Evolutionary conservation across 305 asterid species (phyloP).

Genomic region (Fraxinus nigra): DNA sequence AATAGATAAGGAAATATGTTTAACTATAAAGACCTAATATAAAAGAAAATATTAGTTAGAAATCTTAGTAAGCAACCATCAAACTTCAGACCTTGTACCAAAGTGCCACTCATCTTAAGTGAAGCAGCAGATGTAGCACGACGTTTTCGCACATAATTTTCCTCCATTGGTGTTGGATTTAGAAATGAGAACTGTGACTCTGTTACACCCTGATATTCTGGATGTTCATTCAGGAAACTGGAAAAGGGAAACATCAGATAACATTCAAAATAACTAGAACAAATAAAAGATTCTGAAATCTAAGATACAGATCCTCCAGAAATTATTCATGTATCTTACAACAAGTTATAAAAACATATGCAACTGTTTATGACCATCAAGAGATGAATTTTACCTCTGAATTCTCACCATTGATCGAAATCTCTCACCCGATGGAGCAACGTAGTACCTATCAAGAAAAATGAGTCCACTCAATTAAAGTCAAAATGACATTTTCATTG

Average conservation of each 20-base stretch:
- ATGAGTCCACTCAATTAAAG: neutral
- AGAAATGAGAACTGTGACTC: constrained; percentile 67
- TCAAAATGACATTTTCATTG: constrained; percentile 6
- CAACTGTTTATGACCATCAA: neutral
- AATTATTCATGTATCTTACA: neutral
- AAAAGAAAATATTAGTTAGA: neutral
- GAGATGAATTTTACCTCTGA: constrained; percentile 38
- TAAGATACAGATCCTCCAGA: neutral
- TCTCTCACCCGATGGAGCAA: constrained; percentile 62
- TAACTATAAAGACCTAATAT: neutral
- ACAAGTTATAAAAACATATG: neutral
- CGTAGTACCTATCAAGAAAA: constrained; percentile 55
- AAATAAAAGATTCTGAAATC: constrained; percentile 10
- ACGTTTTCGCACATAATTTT: constrained; percentile 67
- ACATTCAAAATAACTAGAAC: constrained; percentile 15
- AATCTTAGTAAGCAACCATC: neutral
- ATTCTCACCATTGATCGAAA: constrained; percentile 64
- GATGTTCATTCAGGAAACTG: constrained; percentile 63
- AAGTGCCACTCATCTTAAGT: neutral
- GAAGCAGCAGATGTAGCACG: constrained; percentile 23
- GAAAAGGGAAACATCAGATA: constrained; percentile 23
- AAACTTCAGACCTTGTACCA: neutral
- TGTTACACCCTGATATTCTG: constrained; percentile 45
- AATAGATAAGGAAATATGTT: neutral
- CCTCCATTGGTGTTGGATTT: constrained; percentile 69